A percentile compares a stretch with the other conserved stretches of the same genome.
phyloP scores from a whole-genome alignment of 1,139 yeast species.

The Magnusiomyces tetraspermus region DNA sequence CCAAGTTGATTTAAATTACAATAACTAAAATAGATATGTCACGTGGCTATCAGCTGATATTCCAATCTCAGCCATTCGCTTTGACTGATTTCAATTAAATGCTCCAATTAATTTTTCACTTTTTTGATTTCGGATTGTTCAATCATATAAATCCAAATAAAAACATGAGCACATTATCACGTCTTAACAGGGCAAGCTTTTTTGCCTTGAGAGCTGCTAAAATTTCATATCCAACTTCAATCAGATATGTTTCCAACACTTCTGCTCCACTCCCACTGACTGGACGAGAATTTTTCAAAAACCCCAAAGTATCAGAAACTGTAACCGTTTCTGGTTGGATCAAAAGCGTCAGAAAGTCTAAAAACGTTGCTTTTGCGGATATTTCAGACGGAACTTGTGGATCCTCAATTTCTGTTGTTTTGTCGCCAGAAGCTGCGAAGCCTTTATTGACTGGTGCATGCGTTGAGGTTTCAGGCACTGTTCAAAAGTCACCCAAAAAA shows the following conservation, averaged over 20 bases:
- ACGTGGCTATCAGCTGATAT: no score
- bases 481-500: constrained; percentile 19
- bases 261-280: constrained; percentile 11
- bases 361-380: constrained; percentile 72
- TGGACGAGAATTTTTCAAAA: constrained; percentile 9
- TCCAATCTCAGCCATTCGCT: no score
- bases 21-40: no score
- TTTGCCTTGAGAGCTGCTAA: not conserved
- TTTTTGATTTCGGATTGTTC: no score
- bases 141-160: no score
- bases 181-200: not conserved
- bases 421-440: constrained; percentile 24
- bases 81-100: no score
- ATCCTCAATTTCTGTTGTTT: constrained; percentile 49
- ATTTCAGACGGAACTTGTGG: constrained; percentile 65
- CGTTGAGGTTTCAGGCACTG: constrained; percentile 37
- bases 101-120: no score
- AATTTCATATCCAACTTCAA: not conserved
- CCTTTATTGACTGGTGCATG: constrained; percentile 38
- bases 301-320: constrained; percentile 3
- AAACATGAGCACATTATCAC: not conserved
- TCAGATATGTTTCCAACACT: not conserved
- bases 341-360: constrained; percentile 58
- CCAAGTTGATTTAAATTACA: no score
- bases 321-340: constrained; percentile 58